Conservation (phyloP, 768 basidiomycete species). For the Gloeopeniophorella convolvens region DNA sequence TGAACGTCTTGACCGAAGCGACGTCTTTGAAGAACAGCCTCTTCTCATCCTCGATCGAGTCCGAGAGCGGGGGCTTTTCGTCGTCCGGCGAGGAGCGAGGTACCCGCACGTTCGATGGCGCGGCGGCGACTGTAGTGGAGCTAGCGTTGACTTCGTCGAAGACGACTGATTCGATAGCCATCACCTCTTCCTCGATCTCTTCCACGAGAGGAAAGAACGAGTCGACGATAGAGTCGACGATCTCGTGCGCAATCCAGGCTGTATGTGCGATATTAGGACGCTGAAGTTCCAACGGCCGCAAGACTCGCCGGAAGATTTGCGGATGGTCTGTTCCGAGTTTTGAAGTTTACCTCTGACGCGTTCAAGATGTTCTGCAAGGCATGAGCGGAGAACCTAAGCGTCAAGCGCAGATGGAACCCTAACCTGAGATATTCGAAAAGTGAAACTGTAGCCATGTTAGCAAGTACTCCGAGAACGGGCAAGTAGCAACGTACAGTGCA, state of each 20-base stretch:
- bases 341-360: slow-evolving; percentile 68
- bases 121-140: slow-evolving; percentile 2
- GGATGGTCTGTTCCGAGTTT: slow-evolving; percentile 51
- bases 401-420: slow-evolving; percentile 5
- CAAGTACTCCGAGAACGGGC: background rate
- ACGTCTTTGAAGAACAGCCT: slow-evolving; percentile 1
- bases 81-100: background rate
- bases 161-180: slow-evolving; percentile 55
- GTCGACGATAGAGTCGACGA: slow-evolving; percentile 91
- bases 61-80: background rate
- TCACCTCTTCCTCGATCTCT: slow-evolving; percentile 54
- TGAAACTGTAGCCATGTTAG: slow-evolving; percentile 58
- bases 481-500: slow-evolving; percentile 46
- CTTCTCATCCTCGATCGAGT: slow-evolving; percentile 8
- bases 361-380: slow-evolving; percentile 58
- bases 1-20: slow-evolving; percentile 3
- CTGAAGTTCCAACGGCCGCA: background rate
- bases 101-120: background rate
- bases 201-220: slow-evolving; percentile 84
- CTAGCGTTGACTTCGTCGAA: slow-evolving; percentile 29
- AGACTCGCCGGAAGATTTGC: slow-evolving; percentile 64
- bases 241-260: slow-evolving; percentile 94
- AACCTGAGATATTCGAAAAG: slow-evolving; percentile 76
- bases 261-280: background rate
- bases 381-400: no score